Base-by-base conservation (phyloP, 768 basidiomycete genomes). In the Xerocomus brunneocitrinus region DNA sequence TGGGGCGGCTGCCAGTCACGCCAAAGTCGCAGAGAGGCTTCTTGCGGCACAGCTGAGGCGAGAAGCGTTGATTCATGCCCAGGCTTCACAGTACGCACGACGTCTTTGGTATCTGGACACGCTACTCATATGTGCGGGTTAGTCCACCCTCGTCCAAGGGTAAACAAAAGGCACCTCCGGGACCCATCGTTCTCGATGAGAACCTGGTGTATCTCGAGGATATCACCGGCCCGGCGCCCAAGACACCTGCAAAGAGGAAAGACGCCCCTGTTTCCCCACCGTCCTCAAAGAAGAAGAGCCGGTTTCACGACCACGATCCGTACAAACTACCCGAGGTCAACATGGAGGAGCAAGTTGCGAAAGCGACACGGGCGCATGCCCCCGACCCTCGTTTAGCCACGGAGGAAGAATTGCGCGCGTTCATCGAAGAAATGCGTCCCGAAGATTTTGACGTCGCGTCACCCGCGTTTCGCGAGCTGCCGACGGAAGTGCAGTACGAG, bases 401-500 rank as follows among this genome's bases (percentile, higher is more conserved):
- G 0, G 97, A 97, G 67, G 97, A 94, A 38, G 97, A 99, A 66
- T 77, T 98, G 3, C 85, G 86, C 19, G 72, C 81, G 1, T 98
- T 98, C 71, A 97, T 98, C 58, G 94, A 98, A 54, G 90, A 95
- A 42, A 95, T 98, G 86, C 83, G 87, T 2, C 94, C 95, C 0
- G 93, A 94, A 62, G 94, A 98, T 64, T 91, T 98, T 61, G 95
- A 98, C 64, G 81, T 97, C 51, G 79, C 84, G 16, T 94, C 94
- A 2, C 80, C 91, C 5, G 91, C 86, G 19, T 99, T 99, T 67
- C 82, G 86, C 24, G 89, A 91, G 57, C 81, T 98, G 3, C 95
- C 97, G 3, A 95, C 92, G 0, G 95, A 98, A 68, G 84, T 97
- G 22, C 93, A 99, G 62, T 99, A 98, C 71, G 97, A 99, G 73